These are phyloP conservation scores for Ogataea zsoltii DNA, from an alignment of 805 yeast species.

Conservation along the genomic window DNA sequence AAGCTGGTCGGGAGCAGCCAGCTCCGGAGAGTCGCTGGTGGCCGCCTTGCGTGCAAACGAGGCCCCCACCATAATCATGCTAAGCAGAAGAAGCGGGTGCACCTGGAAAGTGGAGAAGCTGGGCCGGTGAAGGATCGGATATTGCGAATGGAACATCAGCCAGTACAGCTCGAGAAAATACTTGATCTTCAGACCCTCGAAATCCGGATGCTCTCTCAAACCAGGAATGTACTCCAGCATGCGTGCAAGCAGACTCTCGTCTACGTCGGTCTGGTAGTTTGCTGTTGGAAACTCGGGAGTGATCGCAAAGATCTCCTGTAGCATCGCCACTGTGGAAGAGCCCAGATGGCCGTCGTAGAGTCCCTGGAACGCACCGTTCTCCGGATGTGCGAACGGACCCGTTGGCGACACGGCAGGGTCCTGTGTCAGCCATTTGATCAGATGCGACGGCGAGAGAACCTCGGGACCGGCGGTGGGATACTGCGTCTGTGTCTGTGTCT, in stretches of 20 bases:
- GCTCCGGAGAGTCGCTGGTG: constrained; percentile 3
- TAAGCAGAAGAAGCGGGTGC: constrained; percentile 50
- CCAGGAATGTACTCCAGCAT: constrained; percentile 23
- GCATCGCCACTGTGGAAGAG: constrained; percentile 19
- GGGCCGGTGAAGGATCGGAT: constrained; percentile 48
- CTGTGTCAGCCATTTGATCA: constrained; percentile 21
- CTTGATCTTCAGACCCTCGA: constrained; percentile 19
- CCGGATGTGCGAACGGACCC: constrained; percentile 6
- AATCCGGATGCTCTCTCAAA: constrained; percentile 22
- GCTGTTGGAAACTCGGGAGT: constrained; percentile 28
- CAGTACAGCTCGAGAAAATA: constrained; percentile 43
- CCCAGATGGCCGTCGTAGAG: constrained; percentile 23
- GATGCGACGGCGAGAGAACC: constrained; percentile 16
- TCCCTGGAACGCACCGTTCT: constrained; percentile 20
- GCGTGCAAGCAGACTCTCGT: constrained; percentile 14
- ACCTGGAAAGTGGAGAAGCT: constrained; percentile 51
- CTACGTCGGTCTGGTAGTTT: constrained; percentile 23
- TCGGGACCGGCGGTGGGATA: not conserved
- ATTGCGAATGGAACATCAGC: constrained; percentile 56
- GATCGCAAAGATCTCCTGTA: constrained; percentile 24
- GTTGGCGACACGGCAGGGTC: constrained; percentile 19
- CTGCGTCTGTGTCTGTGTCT: no score
- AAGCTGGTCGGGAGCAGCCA: constrained; percentile 28
- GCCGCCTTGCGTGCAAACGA: constrained; percentile 20
- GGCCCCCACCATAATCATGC: constrained; percentile 61